Base-by-base conservation (phyloP, 2,329 filamentous ascomycete genomes). In the Venturia pyrina region DNA sequence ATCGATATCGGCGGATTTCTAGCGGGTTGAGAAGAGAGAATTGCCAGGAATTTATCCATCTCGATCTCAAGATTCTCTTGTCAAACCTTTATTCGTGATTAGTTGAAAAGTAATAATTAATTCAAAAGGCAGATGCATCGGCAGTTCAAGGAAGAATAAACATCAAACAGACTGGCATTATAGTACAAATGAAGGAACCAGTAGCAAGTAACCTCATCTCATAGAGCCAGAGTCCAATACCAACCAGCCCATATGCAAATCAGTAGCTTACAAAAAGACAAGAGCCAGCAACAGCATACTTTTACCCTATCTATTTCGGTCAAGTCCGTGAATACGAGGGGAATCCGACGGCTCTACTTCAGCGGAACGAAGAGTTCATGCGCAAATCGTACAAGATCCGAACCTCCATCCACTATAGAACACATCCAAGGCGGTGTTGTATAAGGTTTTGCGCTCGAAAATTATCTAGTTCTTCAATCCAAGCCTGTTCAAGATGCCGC, bases 401-500 rank as follows among this genome's bases (percentile, higher is more conserved):
- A 3, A 15, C 48, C 24, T 53, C 48, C 21, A 53, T 53, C 48
- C 6, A 53, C 21, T 11, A 8, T 15, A 53, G 48, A 28, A 13
- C 48, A 28, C 28, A 21, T 28, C 28, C 28, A 28, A 28, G 48
- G 48, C 21, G 32, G 48, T 13, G 21, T 15, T 24, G 11, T 10
- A 28, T 3, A 24, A 53, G 21, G 2, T 53, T 53, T 48, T 48
- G 44, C 44, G 21, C 28, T 11, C 13, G 32, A 59, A 28, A 61
- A 3, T 6, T n/a, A 5, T 43, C 63, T 63, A 82, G 73, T 80
- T 82, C 74, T 78, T 79, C 67, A 85, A 74, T 61, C 83, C 82
- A 68, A 86, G 76, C 76, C 83, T 79, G 67, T 85, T 72, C 64
- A 86, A 76, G 69, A 77, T 77, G 60, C 77, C 76, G 62, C 73